phyloP scores from a whole-genome alignment of 2,329 filamentous ascomycete species.

The Blastomyces silverae region DNA sequence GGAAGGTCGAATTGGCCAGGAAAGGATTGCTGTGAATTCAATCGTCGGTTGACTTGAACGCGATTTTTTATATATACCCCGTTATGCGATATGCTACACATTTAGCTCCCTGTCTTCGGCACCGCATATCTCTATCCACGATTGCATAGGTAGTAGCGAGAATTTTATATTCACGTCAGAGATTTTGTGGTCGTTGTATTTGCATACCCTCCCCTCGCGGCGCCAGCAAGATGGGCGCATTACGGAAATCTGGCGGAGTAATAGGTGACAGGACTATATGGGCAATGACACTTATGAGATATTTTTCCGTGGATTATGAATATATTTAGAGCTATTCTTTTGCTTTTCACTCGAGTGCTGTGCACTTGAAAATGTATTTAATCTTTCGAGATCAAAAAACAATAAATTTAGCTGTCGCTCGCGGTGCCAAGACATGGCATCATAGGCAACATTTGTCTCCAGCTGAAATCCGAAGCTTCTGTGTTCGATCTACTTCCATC shows the following conservation, averaged over 20 bases:
- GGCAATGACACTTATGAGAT: not conserved
- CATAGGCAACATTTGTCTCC: too few relatives aligned
- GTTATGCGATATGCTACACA: not conserved
- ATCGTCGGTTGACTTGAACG: not conserved
- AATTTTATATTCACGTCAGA: not conserved
- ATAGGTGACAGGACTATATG: not conserved
- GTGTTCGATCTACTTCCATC: not conserved
- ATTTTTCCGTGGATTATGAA: not conserved
- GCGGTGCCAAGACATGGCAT: not conserved
- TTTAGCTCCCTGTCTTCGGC: not conserved
- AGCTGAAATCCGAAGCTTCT: not conserved
- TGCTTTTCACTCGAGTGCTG: not conserved
- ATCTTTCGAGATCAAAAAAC: too few relatives aligned
- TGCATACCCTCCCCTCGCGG: not conserved
- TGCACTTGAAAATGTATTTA: not conserved
- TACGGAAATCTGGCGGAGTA: not conserved
- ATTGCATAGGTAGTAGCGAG: not conserved
- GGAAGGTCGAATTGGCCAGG: constrained; percentile 46
- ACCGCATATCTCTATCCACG: not conserved
- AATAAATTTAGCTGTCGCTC: not conserved
- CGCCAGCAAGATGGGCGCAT: not conserved
- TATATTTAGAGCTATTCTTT: not conserved
- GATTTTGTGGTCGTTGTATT: not conserved
- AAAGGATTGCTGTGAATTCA: constrained; percentile 42
- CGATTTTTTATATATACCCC: not conserved